A percentile compares a stretch with the other conserved stretches of the same genome.
phyloP scores from a whole-genome alignment of 1,284 basidiomycete genomes.

The Microbotryum lychnidis-dioicae region DNA sequence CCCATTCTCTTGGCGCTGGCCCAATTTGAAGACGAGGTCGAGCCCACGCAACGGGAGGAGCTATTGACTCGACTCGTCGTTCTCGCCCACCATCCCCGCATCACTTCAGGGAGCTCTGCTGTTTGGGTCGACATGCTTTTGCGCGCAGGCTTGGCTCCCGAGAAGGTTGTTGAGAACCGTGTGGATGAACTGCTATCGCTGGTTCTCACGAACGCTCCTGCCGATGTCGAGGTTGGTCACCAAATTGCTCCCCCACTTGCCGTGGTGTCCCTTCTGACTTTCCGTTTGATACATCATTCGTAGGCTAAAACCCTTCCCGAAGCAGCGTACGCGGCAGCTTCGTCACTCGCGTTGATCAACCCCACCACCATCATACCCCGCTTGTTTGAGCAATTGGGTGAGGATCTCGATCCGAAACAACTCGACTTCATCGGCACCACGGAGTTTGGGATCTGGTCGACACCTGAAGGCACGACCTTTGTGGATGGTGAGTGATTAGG shows the following conservation, averaged over 20 bases:
- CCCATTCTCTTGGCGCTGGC: conserved; percentile 20
- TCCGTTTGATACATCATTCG: conserved; percentile 18
- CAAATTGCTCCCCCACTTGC: background rate
- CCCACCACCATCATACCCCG: conserved; percentile 59
- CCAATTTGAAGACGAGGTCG: conserved; percentile 7
- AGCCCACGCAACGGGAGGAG: conserved; percentile 8
- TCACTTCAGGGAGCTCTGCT: conserved; percentile 15
- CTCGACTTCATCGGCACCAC: conserved; percentile 59
- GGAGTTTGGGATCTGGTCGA: conserved; percentile 75
- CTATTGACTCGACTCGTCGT: conserved; percentile 46
- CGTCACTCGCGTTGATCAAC: conserved; percentile 69
- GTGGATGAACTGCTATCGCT: conserved; percentile 48
- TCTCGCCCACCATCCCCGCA: conserved; percentile 61
- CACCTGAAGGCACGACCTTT: conserved; percentile 66
- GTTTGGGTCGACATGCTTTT: conserved; percentile 76
- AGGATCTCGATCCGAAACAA: conserved; percentile 54
- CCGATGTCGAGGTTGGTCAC: conserved; percentile 5
- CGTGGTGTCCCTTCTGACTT: background rate
- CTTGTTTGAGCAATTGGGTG: conserved; percentile 57
- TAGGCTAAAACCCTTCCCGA: conserved; percentile 33
- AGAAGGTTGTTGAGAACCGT: conserved; percentile 50
- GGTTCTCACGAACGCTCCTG: conserved; percentile 15
- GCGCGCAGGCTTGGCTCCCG: conserved; percentile 58
- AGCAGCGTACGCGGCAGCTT: conserved; percentile 65
- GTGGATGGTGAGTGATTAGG: conserved; percentile 49